Evolutionary conservation across 345 rosid genomes (phyloP), one percentile per base, ranked within the genome.

Genomic region (Corchorus capsularis): DNA sequence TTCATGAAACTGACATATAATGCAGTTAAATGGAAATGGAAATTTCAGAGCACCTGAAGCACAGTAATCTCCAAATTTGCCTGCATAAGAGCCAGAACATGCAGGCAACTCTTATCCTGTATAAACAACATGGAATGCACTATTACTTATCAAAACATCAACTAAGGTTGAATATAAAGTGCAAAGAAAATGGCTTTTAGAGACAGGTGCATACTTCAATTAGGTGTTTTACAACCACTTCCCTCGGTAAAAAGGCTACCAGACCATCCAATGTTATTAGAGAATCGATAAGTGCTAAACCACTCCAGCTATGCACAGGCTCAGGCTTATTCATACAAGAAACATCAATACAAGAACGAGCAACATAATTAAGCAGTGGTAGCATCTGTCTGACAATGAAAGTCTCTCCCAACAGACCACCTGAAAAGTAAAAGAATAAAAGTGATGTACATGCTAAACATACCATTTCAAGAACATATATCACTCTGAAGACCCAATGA

Each of bases 291-390:
- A 94, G 84, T 50, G 94, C 94, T 64, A 91, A 80, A 76, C 92
- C 82, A 84, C 91, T 87, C 98, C 98, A 94, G 82, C 93, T 89
- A 81, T 86, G 97, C 63, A 88, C 74, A 11, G 98, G 96, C 86
- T 94, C 98, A 22, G 97, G 90, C 83, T 85, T 92, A 81, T 88
- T 90, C 84, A 76, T 81, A 78, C 68, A 76, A 66, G 92, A 88
- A 75, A 92, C 81, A 75, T 81, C 79, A 65, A 91, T 81, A 80
- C 93, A 91, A 75, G 91, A 89, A 81, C 63, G 85, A 78, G 84
- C 86, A 70, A 91, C 90, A 79, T 86, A 89, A 80, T 89, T 94
- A 77, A 94, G 97, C 83, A 92, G 82, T 22, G 98, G 98, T 65
- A 94, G 82, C 91, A 94, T 87, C 84, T 94, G 98, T 67, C 79